These are phyloP conservation scores for Corniculantispora saksenae DNA, from an alignment of 2,329 filamentous ascomycete genomes.

Conservation along the genomic window DNA sequence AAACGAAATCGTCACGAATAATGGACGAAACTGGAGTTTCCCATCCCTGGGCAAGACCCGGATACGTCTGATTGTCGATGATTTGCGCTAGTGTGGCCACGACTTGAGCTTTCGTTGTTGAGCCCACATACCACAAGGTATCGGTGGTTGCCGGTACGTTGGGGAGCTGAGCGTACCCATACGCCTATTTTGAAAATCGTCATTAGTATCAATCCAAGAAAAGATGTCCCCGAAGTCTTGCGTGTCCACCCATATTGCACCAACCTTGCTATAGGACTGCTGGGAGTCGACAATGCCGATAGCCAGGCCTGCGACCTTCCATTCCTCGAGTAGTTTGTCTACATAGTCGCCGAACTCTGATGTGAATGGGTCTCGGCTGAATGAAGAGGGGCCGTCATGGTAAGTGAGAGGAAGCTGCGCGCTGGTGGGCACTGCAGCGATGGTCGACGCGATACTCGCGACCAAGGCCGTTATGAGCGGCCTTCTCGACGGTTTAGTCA, in stretches of 20 bases:
- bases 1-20: conserved; percentile 53
- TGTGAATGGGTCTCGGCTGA: conserved; percentile 19
- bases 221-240: neutral
- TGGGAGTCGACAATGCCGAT: conserved; percentile 50
- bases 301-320: conserved; percentile 50
- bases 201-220: neutral
- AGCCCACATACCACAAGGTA: conserved; percentile 57
- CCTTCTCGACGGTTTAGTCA: neutral
- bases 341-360: conserved; percentile 19
- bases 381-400: neutral
- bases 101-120: conserved; percentile 58
- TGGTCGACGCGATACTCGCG: neutral
- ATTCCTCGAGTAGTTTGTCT: conserved; percentile 30
- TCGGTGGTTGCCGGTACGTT: conserved; percentile 43
- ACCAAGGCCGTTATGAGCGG: neutral
- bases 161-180: conserved; percentile 31
- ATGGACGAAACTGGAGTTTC: conserved; percentile 47
- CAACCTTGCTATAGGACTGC: conserved; percentile 40
- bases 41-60: conserved; percentile 42
- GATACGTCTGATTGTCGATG: conserved; percentile 43
- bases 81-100: conserved; percentile 51
- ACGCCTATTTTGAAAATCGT: conserved; percentile 25
- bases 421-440: no score
- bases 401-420: neutral
- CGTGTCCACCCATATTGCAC: conserved; percentile 5